Evolutionary conservation across 495 filamentous ascomycete species (phyloP), one percentile per base, ranked within the genome.

Genomic region (Xylaria acuta): DNA sequence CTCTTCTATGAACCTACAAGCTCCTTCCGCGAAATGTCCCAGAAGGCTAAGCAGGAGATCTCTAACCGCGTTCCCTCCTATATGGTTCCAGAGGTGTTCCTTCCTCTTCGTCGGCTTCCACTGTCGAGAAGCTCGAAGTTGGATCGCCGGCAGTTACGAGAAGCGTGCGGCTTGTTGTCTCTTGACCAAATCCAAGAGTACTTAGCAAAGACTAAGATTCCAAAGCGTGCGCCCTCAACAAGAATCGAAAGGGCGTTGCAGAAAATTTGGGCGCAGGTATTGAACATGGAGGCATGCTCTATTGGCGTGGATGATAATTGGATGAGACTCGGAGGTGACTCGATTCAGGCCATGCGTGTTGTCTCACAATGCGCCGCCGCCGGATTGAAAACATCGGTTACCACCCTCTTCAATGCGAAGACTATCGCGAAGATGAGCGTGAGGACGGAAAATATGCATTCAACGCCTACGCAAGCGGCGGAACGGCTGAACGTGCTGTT

Each of bases 71-170:
- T 49, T n/a, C 64, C 64, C 0, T 80, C 81, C 1, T 88, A 86
- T 70, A 88, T 89, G 87, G 84, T 90, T 11, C 87, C 87, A 1
- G 84, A 84, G n/a, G 80, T 63, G 77, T 88, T 8, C 84, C 81
- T 69, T 32, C 66, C 38, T 0, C 25, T 69, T 5, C 4, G 38
- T 30, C 4, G 53, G 18, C 38, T 69, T 5, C 66, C 66, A 0
- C 14, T 45, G 5, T 30, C 25, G 6, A 8, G 38, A 5, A 47
- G 12, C 18, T 3, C 1, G 22, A 69, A 69, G 12, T 18, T 69
- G 12, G 66, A 69, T 59, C 66, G 66, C 1, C 38, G 0, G 77
- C 87, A 32, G 14, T 34, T 69, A 9, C 66, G 66, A 59, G 45
- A 18, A 8, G 16, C n/a, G 5, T 18, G 45, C 45, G 20, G 18